Evolutionary conservation across 2,329 filamentous ascomycete species (phyloP).

Genomic region (Erysiphe pulchra): DNA sequence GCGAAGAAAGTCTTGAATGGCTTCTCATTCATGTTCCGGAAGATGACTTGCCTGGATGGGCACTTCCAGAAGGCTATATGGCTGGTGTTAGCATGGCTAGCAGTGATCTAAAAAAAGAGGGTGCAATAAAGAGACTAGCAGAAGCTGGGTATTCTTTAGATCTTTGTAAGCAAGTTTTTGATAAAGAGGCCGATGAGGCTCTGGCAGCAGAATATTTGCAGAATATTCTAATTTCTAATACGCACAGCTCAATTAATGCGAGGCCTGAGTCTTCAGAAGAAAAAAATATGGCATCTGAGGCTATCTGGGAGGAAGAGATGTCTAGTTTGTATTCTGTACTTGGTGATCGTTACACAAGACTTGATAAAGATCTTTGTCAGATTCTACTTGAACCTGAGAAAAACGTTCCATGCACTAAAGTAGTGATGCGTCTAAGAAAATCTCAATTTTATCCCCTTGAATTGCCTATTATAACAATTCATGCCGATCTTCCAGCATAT

Average conservation of each 20-base stretch:
- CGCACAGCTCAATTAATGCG: conserved; percentile 12
- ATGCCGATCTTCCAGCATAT: conserved; percentile 58
- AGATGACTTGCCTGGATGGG: conserved; percentile 84
- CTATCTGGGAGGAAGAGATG: conserved; percentile 68
- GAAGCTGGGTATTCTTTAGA: conserved; percentile 67
- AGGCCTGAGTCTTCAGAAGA: conserved; percentile 13
- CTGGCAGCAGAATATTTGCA: conserved; percentile 62
- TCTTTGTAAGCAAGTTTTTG: conserved; percentile 54
- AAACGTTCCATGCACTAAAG: conserved; percentile 26
- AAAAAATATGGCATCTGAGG: conserved; percentile 24
- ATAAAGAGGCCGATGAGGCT: conserved; percentile 45
- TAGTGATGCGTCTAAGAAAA: conserved; percentile 39
- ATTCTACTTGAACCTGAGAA: conserved; percentile 35
- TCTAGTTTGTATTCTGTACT: conserved; percentile 67
- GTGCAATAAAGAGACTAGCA: conserved; percentile 56
- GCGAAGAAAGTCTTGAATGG: conserved; percentile 87
- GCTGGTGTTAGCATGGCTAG: conserved; percentile 73
- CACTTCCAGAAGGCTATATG: conserved; percentile 71
- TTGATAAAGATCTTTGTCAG: conserved; percentile 38
- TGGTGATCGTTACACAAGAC: conserved; percentile 39
- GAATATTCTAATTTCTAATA: conserved; percentile 30
- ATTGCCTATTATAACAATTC: conserved; percentile 42
- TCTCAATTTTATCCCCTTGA: conserved; percentile 48
- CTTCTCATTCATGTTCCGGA: conserved; percentile 89
- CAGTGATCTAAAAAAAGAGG: conserved; percentile 57